Evolutionary conservation across 2,329 filamentous ascomycete species (phyloP).

Genomic region (Knoxdaviesia capensis): DNA sequence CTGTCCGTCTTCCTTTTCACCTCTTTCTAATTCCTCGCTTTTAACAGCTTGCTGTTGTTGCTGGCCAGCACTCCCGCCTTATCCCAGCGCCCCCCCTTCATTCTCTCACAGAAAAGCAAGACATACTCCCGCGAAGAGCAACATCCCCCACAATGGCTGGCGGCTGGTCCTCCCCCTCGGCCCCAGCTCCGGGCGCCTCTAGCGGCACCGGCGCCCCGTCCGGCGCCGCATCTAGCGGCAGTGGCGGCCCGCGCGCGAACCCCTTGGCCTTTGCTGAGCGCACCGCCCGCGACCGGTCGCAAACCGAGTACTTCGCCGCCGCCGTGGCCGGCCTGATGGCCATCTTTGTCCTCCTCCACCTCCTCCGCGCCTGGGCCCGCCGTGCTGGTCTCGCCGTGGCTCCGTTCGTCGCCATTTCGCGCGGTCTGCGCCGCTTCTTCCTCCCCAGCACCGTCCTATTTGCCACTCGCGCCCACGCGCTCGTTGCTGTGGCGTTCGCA

Average conservation of each 20-base stretch:
- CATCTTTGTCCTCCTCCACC: constrained; percentile 4
- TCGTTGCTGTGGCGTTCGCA: constrained; percentile 12
- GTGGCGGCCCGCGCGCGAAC: background rate
- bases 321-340: constrained; percentile 3
- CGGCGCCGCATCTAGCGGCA: background rate
- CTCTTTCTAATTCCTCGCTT: too few relatives aligned
- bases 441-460: background rate
- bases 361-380: constrained; percentile 11
- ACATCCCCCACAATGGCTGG: constrained; percentile 7
- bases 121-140: too few relatives aligned
- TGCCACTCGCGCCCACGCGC: constrained; percentile 10
- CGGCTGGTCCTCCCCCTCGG: background rate
- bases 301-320: constrained; percentile 5
- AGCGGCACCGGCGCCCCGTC: background rate
- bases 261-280: constrained; percentile 5
- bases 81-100: background rate
- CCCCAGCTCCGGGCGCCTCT: background rate
- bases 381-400: constrained; percentile 37
- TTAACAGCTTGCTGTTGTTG: constrained; percentile 13
- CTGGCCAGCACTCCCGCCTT: too few relatives aligned
- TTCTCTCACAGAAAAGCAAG: too few relatives aligned
- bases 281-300: constrained; percentile 4
- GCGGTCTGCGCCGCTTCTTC: constrained; percentile 1
- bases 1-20: too few relatives aligned
- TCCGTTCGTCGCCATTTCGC: constrained; percentile 16